Evolutionary conservation across 208 protist genomes (phyloP), one percentile per base, ranked within the genome.

Genomic region (Crithidia expoeki): DNA sequence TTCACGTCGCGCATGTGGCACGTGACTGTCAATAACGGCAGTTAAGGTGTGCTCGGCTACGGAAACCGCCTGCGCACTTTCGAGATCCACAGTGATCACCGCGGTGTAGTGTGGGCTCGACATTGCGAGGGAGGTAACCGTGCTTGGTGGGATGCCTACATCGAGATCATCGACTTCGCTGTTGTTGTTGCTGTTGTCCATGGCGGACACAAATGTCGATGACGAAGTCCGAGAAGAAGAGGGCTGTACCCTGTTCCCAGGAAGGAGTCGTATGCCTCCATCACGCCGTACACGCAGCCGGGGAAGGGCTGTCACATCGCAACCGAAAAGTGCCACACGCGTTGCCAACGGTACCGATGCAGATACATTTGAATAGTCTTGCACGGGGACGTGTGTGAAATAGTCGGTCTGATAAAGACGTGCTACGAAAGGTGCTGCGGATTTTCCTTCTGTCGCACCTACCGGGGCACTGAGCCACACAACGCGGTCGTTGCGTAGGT

Each of bases 71-170:
- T 21, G 36, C 9, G 63, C 34, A 7, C 38, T 30, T 9, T 53
- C 57, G 34, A 66, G 1, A 28, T 69, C 71, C 2, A 76, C 50
- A 10, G 30, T 40, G 38, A 71, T 34, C 28, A 76, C 5, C 23
- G 63, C 71, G n/a, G 71, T 76, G 63, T 71, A 76, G 56, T 76
- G 71, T 4, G 71, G 46, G 44, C 71, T 42, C 19, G 71, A 68
- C 55, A 76, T 65, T 25, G 71, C 71, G 9, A 27, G 56, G 17
- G 57, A 23, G 21, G 50, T 44, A 10, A 40, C 51, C 5, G 25
- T 30, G 23, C 58, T 67, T 1, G 53, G 55, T 33, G 71, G 40
- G 16, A n/a, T n/a, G n/a, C n/a, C n/a, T n/a, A 62, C 55, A 28
- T 28, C 36, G 11, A 25, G 14, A 9, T 9, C 42, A 72, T 34